Base-by-base conservation (phyloP, 805 yeast genomes). In the Metschnikowia lachancei region DNA sequence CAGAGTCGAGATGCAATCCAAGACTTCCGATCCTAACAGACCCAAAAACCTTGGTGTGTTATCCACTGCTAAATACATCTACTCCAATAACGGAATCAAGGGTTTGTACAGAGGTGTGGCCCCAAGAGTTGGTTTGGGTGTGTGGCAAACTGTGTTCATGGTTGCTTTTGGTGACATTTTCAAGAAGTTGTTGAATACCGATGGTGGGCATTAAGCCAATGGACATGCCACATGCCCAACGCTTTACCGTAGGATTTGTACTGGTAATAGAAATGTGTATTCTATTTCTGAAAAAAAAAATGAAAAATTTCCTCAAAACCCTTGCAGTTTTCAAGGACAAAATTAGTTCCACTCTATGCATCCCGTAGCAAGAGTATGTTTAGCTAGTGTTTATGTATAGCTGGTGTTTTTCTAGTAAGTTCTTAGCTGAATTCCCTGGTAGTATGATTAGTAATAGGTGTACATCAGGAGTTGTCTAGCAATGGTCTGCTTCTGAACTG, bases 71-170 rank as follows among this genome's bases (percentile, higher is more conserved):
- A 83, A 78, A 60, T 94, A 92, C 70, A 88, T 94, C 57, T 90
- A 90, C 70, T 59, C 75, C 41, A 80, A 82, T 57, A 87, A 84
- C 63, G 99, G 99, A 57, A 50, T 91, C 49, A 82, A 81, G 69
- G 99, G 99, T 48, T 78, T 94, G 52, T 94, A 91, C 66, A 80
- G 96, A 67, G 99, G 99, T 64, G 97, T 91, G 37, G 82, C 98
- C 13, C 98, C 99, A 58, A 86, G 99, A 77, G 81, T 94, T 57
- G 97, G 96, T 46, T 78, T 94, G 55, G 95, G 98, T 60, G 85
- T 92, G 53, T 94, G 98, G 97, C 99, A 94, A 75, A 92, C 98
- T 2, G 89, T 92, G 38, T 92, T 95, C 67, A 92, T 92, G 98
- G 98, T 92, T 49, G 97, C 96, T 11, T 82, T 94, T 56, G 99